Percentiles rank a stretch among this genome's conserved stretches.
phyloP scores from a whole-genome alignment of 139 green algal species.

The Penium margaritaceum region DNA sequence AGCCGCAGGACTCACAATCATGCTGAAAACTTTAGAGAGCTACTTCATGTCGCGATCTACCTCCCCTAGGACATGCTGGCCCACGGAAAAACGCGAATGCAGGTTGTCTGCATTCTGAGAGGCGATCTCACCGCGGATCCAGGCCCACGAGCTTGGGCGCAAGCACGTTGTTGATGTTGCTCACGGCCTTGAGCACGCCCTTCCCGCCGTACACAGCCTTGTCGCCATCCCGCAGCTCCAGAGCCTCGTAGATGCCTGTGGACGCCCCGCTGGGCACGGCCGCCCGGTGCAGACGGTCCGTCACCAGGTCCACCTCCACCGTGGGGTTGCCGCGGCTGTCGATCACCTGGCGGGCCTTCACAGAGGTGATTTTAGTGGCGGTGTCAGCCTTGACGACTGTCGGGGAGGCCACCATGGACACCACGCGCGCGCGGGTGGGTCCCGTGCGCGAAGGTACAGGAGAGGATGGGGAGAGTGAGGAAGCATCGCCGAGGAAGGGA shows the following conservation, averaged over 20 bases:
- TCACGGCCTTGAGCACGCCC: conserved; percentile 84
- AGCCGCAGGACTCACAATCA: too few species aligned
- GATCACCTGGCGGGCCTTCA: conserved; percentile 80
- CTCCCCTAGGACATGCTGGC: too few species aligned
- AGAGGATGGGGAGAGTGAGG: too few species aligned
- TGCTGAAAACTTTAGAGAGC: too few species aligned
- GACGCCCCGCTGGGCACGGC: conserved; percentile 84
- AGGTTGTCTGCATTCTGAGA: too few species aligned
- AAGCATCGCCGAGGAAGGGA: too few species aligned
- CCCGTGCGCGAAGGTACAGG: too few species aligned
- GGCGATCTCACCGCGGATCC: conserved; percentile 59
- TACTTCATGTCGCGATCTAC: too few species aligned
- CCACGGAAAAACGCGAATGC: too few species aligned
- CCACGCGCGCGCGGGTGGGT: too few species aligned
- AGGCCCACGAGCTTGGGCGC: conserved; percentile 74
- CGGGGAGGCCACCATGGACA: too few species aligned
- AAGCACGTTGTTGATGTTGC: conserved; percentile 92
- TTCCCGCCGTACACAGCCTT: conserved; percentile 76
- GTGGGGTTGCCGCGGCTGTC: conserved; percentile 97
- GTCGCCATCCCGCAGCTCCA: conserved; percentile 91
- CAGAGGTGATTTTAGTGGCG: conserved; percentile 35
- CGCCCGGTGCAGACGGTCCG: conserved; percentile 76
- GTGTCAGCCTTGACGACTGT: too few species aligned
- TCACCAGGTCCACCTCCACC: conserved; percentile 83
- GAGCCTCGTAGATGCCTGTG: conserved; percentile 83